Evolutionary conservation across 805 yeast genomes (phyloP), one percentile per base, ranked within the genome.

Genomic region (Saccharomycopsis sp.): DNA sequence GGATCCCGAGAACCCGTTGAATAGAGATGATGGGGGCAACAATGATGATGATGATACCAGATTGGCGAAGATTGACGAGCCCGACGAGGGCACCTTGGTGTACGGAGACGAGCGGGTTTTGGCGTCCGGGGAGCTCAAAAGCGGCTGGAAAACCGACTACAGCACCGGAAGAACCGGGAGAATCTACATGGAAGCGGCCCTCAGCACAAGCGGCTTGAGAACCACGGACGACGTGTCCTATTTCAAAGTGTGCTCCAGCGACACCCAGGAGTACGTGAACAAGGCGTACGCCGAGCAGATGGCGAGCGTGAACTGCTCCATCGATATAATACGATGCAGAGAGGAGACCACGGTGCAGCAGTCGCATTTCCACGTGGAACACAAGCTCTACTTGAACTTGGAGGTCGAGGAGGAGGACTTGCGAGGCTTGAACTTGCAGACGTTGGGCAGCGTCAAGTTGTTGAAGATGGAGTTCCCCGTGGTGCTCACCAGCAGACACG

Each of bases 111-210:
- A 40, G 21, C 23, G 30, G 13, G 17, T 16, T 8, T 30, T 40
- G 12, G 26, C 18, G 12, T 8, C 16, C n/a, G 43, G 43, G 13
- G 43, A 35, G 27, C 12, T 40, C 27, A 34, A 40, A 27, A 27
- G 21, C 5, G 43, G 43, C 4, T 40, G 43, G 43, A 40, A 40
- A 30, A 10, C 30, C 7, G 43, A 39, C 12, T 39, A 31, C 17
- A 29, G 19, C 12, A 26, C n/a, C n/a, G 36, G 36, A 7, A 12
- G 26, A 23, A 17, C 29, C 8, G 43, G 43, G 6, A 5, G 10
- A 20, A 20, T 36, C 10, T 32, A 36, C 7, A 23, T 40, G 18
- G 35, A 29, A 18, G n/a, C 39, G 18, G 7, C 12, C n/a, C 29
- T 40, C 23, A 17, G 21, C 6, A 35, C 40, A n/a, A 19, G 20